Evolutionary conservation across 2,329 filamentous ascomycete species (phyloP).

Genomic region (Fusarium bactridioides): DNA sequence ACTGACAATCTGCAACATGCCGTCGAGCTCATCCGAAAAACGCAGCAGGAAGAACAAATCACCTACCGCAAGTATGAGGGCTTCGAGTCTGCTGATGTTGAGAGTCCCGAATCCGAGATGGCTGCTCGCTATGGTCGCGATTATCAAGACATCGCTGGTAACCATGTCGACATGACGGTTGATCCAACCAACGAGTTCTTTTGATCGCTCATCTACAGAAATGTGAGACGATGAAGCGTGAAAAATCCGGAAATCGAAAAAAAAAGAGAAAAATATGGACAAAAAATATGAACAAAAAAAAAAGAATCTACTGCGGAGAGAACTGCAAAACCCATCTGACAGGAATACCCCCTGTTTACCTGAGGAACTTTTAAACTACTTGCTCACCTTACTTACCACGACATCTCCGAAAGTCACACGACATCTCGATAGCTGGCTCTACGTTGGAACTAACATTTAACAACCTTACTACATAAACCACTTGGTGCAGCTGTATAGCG

Average conservation of each 20-base stretch:
- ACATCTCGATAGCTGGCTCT: neutral
- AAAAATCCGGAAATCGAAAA: neutral
- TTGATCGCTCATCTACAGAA: neutral
- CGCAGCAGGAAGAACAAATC: neutral
- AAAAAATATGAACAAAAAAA: neutral
- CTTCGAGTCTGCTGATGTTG: neutral
- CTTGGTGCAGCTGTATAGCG: neutral
- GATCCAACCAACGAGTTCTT: neutral
- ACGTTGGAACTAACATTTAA: neutral
- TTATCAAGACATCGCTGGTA: neutral
- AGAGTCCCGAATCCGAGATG: conserved; percentile 2
- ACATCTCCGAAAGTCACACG: neutral
- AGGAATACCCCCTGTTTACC: neutral
- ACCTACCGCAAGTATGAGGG: neutral
- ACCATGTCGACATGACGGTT: neutral
- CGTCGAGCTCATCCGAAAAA: neutral
- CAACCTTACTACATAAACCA: neutral
- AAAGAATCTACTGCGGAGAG: neutral
- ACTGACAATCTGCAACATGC: neutral
- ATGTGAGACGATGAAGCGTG: neutral
- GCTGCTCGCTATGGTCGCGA: neutral
- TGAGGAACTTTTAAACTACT: neutral
- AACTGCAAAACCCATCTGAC: neutral
- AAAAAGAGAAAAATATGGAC: neutral
- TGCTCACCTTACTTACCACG: neutral